Evolutionary conservation across 2,329 filamentous ascomycete species (phyloP), one percentile per base, ranked within the genome.

Genomic region (Scytalidium lignicola): DNA sequence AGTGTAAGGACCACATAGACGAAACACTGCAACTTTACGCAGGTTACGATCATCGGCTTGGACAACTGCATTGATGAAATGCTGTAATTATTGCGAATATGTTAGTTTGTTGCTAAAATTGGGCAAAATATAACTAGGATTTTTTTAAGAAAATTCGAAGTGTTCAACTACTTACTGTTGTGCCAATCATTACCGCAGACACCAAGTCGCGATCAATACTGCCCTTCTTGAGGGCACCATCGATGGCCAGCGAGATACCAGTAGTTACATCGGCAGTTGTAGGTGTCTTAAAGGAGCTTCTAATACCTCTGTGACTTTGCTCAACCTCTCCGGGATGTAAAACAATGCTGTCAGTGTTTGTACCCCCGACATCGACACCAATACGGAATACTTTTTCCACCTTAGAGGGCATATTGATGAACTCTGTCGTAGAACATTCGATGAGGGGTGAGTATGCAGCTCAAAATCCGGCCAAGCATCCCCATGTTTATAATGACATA

Each of bases 31-130:
- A 2, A 76, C 74, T 9, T 67, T 67, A 37, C 65, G 67, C 18
- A 76, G 63, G 4, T 70, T 61, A 19, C 67, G 57, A 1, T 65
- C 65, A 61, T 76, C 72, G 22, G 68, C 67, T 52, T 75, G 71
- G 10, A 75, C 66, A 6, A 76, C 65, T 0, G 74, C 73, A 57
- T 76, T 76, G 56, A 76, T 70, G 51, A 76, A 76, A 55, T 75
- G 73, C 0, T 43, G 3, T 23, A 23, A 23, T 21, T n/a, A 19
- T 17, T 12, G 20, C 22, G 4, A 15, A 28, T 18, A 12, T 10
- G 6, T 23, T 23, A 21, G 26, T 43, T 23, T 26, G 23, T 23
- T 26, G 23, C 23, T 26, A 6, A 26, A 10, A 6, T 10, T 26
- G 23, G 23, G 6, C 23, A 6, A 5, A 10, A 6, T 10, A 26